Conservation (phyloP, 2,329 filamentous ascomycete genomes). For the Paraphoma sp. region DNA sequence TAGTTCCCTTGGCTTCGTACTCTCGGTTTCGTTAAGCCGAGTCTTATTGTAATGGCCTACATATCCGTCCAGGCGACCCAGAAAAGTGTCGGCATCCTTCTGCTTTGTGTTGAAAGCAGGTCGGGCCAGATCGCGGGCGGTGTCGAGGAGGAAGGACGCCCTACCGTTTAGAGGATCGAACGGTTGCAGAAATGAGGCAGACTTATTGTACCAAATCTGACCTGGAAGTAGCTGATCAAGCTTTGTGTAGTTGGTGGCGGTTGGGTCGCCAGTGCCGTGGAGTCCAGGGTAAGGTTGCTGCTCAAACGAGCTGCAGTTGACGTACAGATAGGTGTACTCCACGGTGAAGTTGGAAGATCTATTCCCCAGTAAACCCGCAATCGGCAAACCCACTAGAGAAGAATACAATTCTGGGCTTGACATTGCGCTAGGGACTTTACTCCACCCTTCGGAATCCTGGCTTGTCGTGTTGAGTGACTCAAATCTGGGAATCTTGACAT, state of each 20-base stretch:
- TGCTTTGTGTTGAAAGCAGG: not conserved
- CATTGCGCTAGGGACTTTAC: conserved; percentile 13
- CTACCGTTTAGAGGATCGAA: conserved; percentile 9
- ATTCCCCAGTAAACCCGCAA: conserved; percentile 22
- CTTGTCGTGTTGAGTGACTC: conserved; percentile 10
- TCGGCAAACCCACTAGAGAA: conserved; percentile 38
- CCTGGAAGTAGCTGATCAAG: conserved; percentile 26
- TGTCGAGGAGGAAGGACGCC: conserved; percentile 37
- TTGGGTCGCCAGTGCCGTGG: not conserved
- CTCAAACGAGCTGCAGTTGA: conserved; percentile 6
- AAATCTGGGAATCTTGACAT: conserved; percentile 42
- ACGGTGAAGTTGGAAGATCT: conserved; percentile 22
- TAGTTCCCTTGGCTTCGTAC: conserved; percentile 10
- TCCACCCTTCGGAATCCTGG: conserved; percentile 31
- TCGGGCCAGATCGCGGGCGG: not conserved
- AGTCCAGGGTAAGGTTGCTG: conserved; percentile 12
- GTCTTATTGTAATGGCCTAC: conserved; percentile 23
- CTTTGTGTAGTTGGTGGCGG: conserved; percentile 12
- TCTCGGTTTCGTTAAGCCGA: conserved; percentile 5
- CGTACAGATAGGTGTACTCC: conserved; percentile 28
- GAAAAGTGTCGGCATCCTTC: not conserved
- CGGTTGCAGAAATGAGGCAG: conserved; percentile 11
- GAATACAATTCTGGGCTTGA: conserved; percentile 30
- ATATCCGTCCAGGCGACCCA: conserved; percentile 27
- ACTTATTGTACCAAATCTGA: conserved; percentile 25